A percentile compares a stretch with the other conserved stretches of the same genome.
Conservation (phyloP, 345 rosid genomes). For the Cardamine resedifolia region DNA sequence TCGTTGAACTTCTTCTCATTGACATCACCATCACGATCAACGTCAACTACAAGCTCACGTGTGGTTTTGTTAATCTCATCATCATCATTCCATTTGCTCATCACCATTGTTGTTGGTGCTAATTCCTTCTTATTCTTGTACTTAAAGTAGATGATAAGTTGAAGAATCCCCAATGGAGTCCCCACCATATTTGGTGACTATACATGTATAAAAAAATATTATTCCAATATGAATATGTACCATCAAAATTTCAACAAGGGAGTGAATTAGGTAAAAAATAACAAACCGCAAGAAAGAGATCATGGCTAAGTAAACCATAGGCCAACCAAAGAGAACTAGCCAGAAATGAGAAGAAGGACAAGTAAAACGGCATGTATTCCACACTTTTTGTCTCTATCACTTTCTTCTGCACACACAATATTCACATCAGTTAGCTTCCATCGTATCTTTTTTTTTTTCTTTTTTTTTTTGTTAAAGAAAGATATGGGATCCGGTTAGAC, state of each 20-base stretch:
- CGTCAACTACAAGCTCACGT: constrained; percentile 34
- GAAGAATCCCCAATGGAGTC: constrained; percentile 67
- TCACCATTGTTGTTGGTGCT: constrained; percentile 38
- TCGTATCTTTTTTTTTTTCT: background rate
- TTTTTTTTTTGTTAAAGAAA: background rate
- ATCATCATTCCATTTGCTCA: constrained; percentile 48
- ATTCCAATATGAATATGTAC: background rate
- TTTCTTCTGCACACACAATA: constrained; percentile 52
- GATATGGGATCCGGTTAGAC: background rate
- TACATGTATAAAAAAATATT: background rate
- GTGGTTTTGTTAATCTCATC: constrained; percentile 36
- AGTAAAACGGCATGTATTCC: constrained; percentile 90
- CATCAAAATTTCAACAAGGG: background rate
- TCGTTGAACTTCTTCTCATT: constrained; percentile 35
- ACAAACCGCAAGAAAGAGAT: constrained; percentile 77
- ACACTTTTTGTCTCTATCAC: constrained; percentile 77
- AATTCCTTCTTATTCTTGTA: constrained; percentile 56
- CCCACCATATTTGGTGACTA: constrained; percentile 80
- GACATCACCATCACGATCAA: constrained; percentile 13
- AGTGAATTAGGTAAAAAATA: background rate
- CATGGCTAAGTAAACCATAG: constrained; percentile 71
- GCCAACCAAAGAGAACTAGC: constrained; percentile 73
- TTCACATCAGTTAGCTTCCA: background rate
- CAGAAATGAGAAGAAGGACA: constrained; percentile 77
- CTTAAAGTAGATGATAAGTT: constrained; percentile 58